A percentile compares a stretch with the other conserved stretches of the same genome.
Conservation (phyloP, 139 green algal species). For the Zygnema circumcarinatum region DNA sequence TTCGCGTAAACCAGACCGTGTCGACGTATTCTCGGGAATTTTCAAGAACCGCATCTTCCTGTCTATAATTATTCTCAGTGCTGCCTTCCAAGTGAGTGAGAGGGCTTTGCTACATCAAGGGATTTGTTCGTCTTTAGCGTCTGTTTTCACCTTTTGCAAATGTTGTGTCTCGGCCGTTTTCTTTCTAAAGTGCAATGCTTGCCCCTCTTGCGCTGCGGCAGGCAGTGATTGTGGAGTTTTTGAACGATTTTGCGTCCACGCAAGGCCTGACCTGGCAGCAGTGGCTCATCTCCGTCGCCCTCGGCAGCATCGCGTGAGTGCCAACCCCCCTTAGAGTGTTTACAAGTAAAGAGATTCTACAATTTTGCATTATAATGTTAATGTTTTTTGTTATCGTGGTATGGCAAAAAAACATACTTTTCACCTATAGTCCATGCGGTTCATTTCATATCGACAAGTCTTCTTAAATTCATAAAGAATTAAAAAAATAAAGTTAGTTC, state of each 20-base stretch:
- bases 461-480: no score
- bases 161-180: neutral
- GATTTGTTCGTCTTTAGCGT: neutral
- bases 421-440: no score
- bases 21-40: constrained; percentile 34
- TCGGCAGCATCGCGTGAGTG: constrained; percentile 25
- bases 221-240: constrained; percentile 31
- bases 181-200: neutral
- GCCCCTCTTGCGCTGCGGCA: neutral
- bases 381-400: no score
- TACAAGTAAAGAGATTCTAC: no score
- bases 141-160: neutral
- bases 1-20: constrained; percentile 14
- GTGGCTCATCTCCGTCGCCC: constrained; percentile 17
- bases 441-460: no score
- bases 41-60: constrained; percentile 27
- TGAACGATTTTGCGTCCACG: constrained; percentile 31
- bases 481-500: no score
- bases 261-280: constrained; percentile 7
- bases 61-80: neutral
- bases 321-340: neutral
- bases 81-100: constrained; percentile 10
- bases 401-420: no score
- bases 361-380: no score
- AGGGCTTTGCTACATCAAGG: neutral